Base-by-base conservation (phyloP, 2,329 filamentous ascomycete genomes). In the Claviceps paspali region DNA sequence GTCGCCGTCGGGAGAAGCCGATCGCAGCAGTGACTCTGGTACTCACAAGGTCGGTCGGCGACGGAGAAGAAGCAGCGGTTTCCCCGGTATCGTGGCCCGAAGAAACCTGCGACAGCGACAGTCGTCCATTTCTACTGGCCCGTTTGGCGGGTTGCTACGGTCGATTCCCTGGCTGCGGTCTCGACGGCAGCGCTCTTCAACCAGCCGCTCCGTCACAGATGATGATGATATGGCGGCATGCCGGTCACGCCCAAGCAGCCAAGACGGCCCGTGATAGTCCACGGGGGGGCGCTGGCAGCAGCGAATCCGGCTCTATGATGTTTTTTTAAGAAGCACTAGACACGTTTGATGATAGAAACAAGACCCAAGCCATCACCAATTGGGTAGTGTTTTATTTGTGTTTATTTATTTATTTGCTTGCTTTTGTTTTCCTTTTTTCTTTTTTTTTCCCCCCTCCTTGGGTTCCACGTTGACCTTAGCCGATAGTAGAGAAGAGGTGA, bases 41-140 rank as follows among this genome's bases (percentile, higher is more conserved):
- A 47, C 50, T 31, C 52, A 47, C 44, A 53, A 43, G 49, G 47
- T 58, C 49, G 43, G 46, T 10, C 62, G 67, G 11, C 57, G 66
- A 22, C 56, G 73, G 30, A 59, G 73, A 45, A 72, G 67, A 47
- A 76, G 72, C 12, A 76, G 70, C 0, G 73, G 73, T 0, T 78
- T 79, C 42, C 72, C 71, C 0, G 71, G 73, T 0, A 73, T 78
- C 38, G 70, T 65, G 5, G 71, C 73, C 5, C 61, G 72, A 28
- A 60, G 61, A 33, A 55, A 59, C 24, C 51, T 59, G 14, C 51
- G 59, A 32, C 59, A 56, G 41, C 60, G 54, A 32, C 49, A 54
- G 28, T 59, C 60, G 5, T 55, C 56, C 2, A 45, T 69, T 1
- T 70, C 73, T 33, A 66, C 68, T 33, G 67, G 68, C 11, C 62